phyloP scores from a whole-genome alignment of 2,329 filamentous ascomycete species.

The Sporothrix phasma region DNA sequence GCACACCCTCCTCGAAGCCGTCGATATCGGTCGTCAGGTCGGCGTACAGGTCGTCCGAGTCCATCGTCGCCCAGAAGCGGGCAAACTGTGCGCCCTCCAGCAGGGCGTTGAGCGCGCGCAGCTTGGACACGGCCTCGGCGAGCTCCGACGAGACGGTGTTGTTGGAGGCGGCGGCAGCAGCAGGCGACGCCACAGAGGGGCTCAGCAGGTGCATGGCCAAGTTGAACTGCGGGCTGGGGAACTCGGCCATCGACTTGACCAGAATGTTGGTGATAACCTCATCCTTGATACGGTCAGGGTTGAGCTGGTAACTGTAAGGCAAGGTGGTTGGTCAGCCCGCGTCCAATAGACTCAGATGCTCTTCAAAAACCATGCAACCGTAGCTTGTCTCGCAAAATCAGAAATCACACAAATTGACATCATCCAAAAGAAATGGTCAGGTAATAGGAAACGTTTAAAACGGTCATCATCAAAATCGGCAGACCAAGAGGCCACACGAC shows the following conservation, averaged over 20 bases:
- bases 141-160: conserved; percentile 50
- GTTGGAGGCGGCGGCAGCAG: conserved; percentile 42
- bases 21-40: conserved; percentile 89
- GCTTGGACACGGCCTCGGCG: conserved; percentile 82
- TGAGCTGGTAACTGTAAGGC: conserved; percentile 83
- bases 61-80: conserved; percentile 85
- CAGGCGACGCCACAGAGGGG: conserved; percentile 59
- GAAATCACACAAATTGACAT: conserved; percentile 50
- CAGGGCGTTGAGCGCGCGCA: conserved; percentile 72
- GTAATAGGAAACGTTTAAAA: conserved; percentile 99
- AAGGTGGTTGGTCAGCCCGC: not conserved
- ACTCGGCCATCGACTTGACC: conserved; percentile 94
- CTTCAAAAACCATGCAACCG: not conserved
- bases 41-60: conserved; percentile 90
- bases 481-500: conserved; percentile 10
- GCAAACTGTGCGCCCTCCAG: conserved; percentile 86
- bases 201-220: conserved; percentile 91
- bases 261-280: conserved; percentile 98
- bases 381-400: conserved; percentile 27
- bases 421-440: conserved; percentile 58
- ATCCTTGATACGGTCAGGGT: conserved; percentile 93
- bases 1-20: conserved; percentile 90
- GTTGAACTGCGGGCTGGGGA: conserved; percentile 90
- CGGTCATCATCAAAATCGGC: conserved; percentile 53
- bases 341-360: not conserved